Conservation (phyloP, 1,139 yeast species). For the Saccharomyces uvarum region DNA sequence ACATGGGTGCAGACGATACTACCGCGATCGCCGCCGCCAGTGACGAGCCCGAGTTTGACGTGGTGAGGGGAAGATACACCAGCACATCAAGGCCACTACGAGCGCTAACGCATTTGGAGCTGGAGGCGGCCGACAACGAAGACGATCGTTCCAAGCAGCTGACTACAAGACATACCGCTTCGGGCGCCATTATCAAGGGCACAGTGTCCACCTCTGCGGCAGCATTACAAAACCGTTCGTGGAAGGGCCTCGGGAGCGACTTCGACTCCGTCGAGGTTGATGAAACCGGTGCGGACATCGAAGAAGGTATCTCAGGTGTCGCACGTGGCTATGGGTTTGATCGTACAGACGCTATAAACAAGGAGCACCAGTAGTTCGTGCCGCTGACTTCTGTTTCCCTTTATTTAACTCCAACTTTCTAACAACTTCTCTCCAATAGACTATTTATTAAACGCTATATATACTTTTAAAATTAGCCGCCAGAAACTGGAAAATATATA, state of each 20-base stretch:
- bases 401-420: background rate
- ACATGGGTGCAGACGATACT: constrained; percentile 22
- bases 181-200: constrained; percentile 54
- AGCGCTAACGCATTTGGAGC: constrained; percentile 54
- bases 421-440: background rate
- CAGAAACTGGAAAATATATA: background rate
- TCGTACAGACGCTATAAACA: constrained; percentile 10
- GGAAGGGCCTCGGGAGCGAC: constrained; percentile 94
- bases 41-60: constrained; percentile 74
- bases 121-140: constrained; percentile 33
- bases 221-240: constrained; percentile 59
- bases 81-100: constrained; percentile 69
- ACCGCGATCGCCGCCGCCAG: constrained; percentile 27
- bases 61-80: constrained; percentile 74
- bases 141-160: constrained; percentile 36
- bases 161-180: constrained; percentile 39
- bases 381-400: background rate
- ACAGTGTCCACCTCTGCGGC: constrained; percentile 88
- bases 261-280: constrained; percentile 42
- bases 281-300: constrained; percentile 61
- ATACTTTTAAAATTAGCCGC: background rate
- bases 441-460: background rate
- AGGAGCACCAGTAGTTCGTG: background rate
- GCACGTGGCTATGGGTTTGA: constrained; percentile 67
- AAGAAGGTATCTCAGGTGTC: constrained; percentile 77